Conservation (phyloP, 495 filamentous ascomycete species). For the Penicillium mononematosum region DNA sequence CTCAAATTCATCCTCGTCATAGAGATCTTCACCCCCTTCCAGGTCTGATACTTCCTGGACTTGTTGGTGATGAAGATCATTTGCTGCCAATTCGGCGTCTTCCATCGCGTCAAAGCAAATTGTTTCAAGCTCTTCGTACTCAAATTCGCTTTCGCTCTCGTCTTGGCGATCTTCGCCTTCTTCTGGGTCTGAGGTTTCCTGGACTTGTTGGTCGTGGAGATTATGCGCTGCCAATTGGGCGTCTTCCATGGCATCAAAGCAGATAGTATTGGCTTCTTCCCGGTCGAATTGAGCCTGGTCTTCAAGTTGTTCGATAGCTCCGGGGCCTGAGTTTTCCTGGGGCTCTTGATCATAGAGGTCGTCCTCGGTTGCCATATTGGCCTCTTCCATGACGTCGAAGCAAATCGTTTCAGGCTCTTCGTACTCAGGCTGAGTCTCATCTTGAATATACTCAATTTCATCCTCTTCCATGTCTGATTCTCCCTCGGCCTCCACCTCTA, state of each 20-base stretch:
- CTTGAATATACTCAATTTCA: not conserved
- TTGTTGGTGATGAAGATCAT: conserved; percentile 8
- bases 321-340: not conserved
- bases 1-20: conserved; percentile 19
- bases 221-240: conserved; percentile 15
- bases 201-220: conserved; percentile 3
- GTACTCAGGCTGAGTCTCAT: conserved; percentile 19
- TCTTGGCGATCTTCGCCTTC: conserved; percentile 4
- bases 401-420: conserved; percentile 28
- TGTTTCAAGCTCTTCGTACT: conserved; percentile 27
- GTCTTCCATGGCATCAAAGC: conserved; percentile 26
- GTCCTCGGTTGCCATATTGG: conserved; percentile 13
- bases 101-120: conserved; percentile 28
- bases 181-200: not conserved
- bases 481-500: not conserved
- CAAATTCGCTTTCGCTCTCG: conserved; percentile 18
- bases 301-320: conserved; percentile 1
- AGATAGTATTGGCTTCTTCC: conserved; percentile 24
- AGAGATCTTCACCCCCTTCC: not conserved
- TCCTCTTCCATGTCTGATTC: not conserved
- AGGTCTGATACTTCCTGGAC: not conserved
- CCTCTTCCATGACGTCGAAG: conserved; percentile 26
- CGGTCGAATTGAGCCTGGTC: conserved; percentile 19
- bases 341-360: conserved; percentile 4
- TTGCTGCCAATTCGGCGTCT: conserved; percentile 13